These are phyloP conservation scores for Pisolithus orientalis DNA, from an alignment of 768 basidiomycete genomes.

Conservation along the genomic window DNA sequence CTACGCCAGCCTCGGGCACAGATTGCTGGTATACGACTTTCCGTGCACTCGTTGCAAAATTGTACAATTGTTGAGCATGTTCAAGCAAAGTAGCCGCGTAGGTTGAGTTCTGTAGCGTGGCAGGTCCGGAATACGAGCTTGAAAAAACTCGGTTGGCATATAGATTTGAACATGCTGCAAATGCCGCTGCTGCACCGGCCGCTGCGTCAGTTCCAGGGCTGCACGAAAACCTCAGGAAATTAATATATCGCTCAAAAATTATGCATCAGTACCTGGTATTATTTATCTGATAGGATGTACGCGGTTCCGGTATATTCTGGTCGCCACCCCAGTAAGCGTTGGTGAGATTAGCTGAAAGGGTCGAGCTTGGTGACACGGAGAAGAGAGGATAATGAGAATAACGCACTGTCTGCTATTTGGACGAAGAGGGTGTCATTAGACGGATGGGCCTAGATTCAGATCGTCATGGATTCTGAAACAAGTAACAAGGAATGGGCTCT, in stretches of 20 bases:
- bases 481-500: slow-evolving; percentile 6
- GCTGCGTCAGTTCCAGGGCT: slow-evolving; percentile 88
- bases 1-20: slow-evolving; percentile 53
- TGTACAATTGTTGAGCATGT: slow-evolving; percentile 73
- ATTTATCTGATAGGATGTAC: slow-evolving; percentile 78
- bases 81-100: slow-evolving; percentile 65
- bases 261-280: slow-evolving; percentile 37
- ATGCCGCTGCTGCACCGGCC: slow-evolving; percentile 79
- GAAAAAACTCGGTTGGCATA: slow-evolving; percentile 61
- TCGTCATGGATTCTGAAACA: not conserved
- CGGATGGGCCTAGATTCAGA: slow-evolving; percentile 64
- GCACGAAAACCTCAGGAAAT: not conserved
- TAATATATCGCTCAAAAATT: not conserved
- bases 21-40: slow-evolving; percentile 62
- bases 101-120: slow-evolving; percentile 62
- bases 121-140: slow-evolving; percentile 48
- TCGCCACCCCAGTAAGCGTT: slow-evolving; percentile 91
- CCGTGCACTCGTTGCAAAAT: slow-evolving; percentile 65
- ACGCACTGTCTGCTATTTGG: slow-evolving; percentile 62
- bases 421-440: slow-evolving; percentile 66
- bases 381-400: not conserved
- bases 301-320: slow-evolving; percentile 61
- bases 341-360: slow-evolving; percentile 48
- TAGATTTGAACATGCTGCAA: slow-evolving; percentile 78
- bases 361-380: slow-evolving; percentile 1